Conservation (phyloP, 75 land plant species). For the Pinus albicaulis region DNA sequence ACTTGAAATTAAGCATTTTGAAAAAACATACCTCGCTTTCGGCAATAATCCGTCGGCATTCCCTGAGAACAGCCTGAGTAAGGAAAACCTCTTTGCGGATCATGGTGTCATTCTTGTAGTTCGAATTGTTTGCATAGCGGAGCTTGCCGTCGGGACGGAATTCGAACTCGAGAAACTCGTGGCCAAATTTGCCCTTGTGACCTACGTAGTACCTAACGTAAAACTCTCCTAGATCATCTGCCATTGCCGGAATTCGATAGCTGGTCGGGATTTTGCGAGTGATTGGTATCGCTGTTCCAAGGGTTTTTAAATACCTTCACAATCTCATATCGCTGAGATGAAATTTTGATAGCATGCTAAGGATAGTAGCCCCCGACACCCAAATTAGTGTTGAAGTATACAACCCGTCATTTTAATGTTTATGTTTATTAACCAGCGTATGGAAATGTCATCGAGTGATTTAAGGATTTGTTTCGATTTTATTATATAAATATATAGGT, state of each 20-base stretch:
- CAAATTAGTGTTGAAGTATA: too few relatives aligned
- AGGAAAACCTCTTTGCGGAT: slow-evolving; percentile 40
- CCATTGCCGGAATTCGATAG: neutral
- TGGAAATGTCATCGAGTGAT: too few relatives aligned
- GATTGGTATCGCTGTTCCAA: too few relatives aligned
- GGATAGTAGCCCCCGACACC: too few relatives aligned
- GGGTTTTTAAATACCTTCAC: too few relatives aligned
- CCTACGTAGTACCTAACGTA: slow-evolving; percentile 97
- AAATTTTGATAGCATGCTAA: too few relatives aligned
- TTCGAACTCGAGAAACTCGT: slow-evolving; percentile 98
- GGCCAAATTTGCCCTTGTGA: slow-evolving; percentile 97
- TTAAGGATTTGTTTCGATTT: too few relatives aligned
- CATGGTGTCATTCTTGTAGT: slow-evolving; percentile 44
- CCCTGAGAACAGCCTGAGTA: slow-evolving; percentile 23
- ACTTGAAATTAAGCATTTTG: neutral
- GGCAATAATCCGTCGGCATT: slow-evolving; percentile 32
- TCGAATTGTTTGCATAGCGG: slow-evolving; percentile 36
- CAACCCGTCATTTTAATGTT: too few relatives aligned
- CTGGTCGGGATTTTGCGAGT: neutral
- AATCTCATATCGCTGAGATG: too few relatives aligned
- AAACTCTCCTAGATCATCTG: slow-evolving; percentile 63
- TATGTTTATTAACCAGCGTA: too few relatives aligned
- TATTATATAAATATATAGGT: too few relatives aligned
- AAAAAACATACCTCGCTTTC: slow-evolving; percentile 26
- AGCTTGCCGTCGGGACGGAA: slow-evolving; percentile 72